These are phyloP conservation scores for Trametopsis cervina DNA, from an alignment of 768 basidiomycete species.

Conservation along the genomic window DNA sequence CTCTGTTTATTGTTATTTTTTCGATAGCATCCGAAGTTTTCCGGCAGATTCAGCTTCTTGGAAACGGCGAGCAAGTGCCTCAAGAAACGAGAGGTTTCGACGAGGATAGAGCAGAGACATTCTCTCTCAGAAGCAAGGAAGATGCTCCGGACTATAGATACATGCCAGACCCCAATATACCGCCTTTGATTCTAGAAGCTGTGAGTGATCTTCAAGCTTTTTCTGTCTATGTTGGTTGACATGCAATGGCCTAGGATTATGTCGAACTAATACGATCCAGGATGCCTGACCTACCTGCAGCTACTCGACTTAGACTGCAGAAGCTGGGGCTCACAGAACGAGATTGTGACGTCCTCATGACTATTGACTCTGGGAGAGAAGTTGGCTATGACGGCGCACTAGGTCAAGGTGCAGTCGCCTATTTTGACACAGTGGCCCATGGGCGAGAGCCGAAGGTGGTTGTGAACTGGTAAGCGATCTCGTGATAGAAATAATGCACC, in stretches of 20 bases:
- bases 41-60: conserved; percentile 63
- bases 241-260: conserved; percentile 42
- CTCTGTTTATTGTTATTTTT: neutral
- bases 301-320: conserved; percentile 51
- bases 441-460: conserved; percentile 61
- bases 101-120: conserved; percentile 76
- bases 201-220: conserved; percentile 3
- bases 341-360: conserved; percentile 72
- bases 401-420: conserved; percentile 53
- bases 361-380: conserved; percentile 59
- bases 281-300: conserved; percentile 75
- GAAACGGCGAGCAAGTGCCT: conserved; percentile 34
- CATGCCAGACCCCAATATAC: conserved; percentile 96
- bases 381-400: conserved; percentile 55
- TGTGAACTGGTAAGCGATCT: conserved; percentile 74
- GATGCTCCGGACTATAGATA: conserved; percentile 95
- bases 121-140: conserved; percentile 80
- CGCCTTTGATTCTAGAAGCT: conserved; percentile 54
- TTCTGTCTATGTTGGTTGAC: neutral
- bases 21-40: conserved; percentile 67
- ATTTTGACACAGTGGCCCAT: conserved; percentile 68
- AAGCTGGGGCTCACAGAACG: conserved; percentile 46
- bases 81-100: conserved; percentile 94
- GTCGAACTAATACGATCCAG: conserved; percentile 41
- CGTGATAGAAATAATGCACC: neutral